Evolutionary conservation across 495 filamentous ascomycete species (phyloP), one percentile per base, ranked within the genome.

Genomic region (Aspergillus affinis): DNA sequence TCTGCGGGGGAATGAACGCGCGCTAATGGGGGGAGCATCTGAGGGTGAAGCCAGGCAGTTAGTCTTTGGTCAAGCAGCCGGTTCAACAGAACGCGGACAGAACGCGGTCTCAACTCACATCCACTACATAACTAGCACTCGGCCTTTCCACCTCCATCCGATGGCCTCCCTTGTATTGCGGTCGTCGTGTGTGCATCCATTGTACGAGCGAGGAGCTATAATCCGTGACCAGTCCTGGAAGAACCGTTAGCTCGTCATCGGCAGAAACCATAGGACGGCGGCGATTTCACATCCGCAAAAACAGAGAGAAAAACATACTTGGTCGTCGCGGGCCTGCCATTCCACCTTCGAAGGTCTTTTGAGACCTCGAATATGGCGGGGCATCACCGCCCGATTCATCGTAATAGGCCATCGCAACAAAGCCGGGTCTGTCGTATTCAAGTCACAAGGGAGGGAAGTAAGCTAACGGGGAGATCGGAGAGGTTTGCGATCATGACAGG

Each of bases 201-300:
- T 93, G 89, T 54, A 91, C 87, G 71, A 96, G 84, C 6, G 91
- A 94, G 10, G 93, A 89, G 61, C 93, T 90, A 84, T 97, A 97
- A 72, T 98, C 94, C 17, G 94, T 98, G 7, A 96, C 91, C 54
- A 93, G 86, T 64, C 77, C 77, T 80, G 58, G 13, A 26, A 36
- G 15, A 27, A 26, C 41, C 52, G 26, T 61, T 58, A 61, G 54
- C 30, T 44, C 30, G 13, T 46, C 48, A 21, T 30, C 48, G 46
- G 29, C 6, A 54, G 36, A n/a, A 54, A 18, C 8, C 4, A 53
- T 45, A 26, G 8, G 29, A 41, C 54, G 15, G 46, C 23, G n/a
- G 58, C 59, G 36, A 41, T 41, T 15, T 41, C 36, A 13, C 41
- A 41, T 45, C 19, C 13, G 12, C 23, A 54, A 18, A 21, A 19